These are phyloP conservation scores for Incumbomyces delicatus DNA, from an alignment of 2,329 filamentous ascomycete genomes.

Conservation along the genomic window DNA sequence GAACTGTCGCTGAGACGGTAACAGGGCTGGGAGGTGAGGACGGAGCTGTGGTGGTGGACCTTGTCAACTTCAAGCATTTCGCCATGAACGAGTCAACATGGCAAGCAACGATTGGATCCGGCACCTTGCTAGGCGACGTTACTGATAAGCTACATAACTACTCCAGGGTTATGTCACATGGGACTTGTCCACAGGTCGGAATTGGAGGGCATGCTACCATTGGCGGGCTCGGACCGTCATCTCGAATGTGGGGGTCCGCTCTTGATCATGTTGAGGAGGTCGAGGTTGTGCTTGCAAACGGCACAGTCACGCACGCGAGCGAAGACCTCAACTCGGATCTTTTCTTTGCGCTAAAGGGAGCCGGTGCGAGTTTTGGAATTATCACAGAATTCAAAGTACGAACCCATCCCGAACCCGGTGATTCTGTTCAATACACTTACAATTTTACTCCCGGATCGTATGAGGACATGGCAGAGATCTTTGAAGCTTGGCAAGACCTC, in stretches of 20 bases:
- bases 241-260: conserved; percentile 39
- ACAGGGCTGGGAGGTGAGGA: no score
- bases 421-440: conserved; percentile 52
- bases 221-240: conserved; percentile 33
- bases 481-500: conserved; percentile 50
- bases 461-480: conserved; percentile 40
- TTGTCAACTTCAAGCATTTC: conserved; percentile 26
- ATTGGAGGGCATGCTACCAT: conserved; percentile 33
- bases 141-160: conserved; percentile 24
- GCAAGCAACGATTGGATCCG: conserved; percentile 28
- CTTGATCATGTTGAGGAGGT: conserved; percentile 43
- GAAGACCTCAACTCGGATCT: conserved; percentile 28
- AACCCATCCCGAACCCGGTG: conserved; percentile 29
- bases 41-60: conserved; percentile 23
- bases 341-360: conserved; percentile 34
- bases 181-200: conserved; percentile 30
- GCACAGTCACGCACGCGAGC: conserved; percentile 28
- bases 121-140: conserved; percentile 27
- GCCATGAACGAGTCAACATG: conserved; percentile 24
- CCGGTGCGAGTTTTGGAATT: conserved; percentile 34
- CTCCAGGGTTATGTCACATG: conserved; percentile 30
- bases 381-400: conserved; percentile 29
- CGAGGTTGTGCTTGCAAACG: conserved; percentile 33
- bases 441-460: conserved; percentile 42
- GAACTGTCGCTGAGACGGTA: conserved; percentile 22